phyloP scores from a whole-genome alignment of 305 asterid genomes.

The Solanum chacoense region DNA sequence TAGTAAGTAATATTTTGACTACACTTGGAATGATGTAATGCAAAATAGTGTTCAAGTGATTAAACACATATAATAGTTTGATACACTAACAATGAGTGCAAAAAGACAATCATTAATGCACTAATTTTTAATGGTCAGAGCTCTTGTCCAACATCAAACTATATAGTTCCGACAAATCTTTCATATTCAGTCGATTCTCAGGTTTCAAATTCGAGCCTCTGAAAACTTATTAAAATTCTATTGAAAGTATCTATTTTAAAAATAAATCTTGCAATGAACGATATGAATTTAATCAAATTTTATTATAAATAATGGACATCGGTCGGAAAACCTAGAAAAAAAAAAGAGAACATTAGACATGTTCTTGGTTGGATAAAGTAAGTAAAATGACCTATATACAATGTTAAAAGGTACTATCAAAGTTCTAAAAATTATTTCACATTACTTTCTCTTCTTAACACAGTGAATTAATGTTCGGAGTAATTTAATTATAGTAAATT shows the following conservation, averaged over 20 bases:
- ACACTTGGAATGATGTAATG: neutral
- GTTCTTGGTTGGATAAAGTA: neutral
- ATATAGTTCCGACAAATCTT: neutral
- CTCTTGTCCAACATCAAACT: neutral
- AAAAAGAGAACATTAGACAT: neutral
- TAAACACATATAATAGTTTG: neutral
- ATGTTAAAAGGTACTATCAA: neutral
- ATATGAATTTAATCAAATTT: neutral
- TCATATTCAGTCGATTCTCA: neutral
- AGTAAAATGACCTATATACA: neutral
- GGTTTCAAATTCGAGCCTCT: neutral
- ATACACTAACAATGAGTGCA: neutral
- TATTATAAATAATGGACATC: neutral
- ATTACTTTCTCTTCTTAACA: neutral
- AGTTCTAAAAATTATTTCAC: neutral
- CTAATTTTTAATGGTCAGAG: neutral
- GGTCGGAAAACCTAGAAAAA: neutral
- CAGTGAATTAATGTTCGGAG: neutral
- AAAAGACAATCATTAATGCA: neutral
- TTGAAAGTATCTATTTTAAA: accelerated
- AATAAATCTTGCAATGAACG: neutral
- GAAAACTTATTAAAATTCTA: neutral
- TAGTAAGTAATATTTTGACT: neutral
- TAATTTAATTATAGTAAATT: neutral
- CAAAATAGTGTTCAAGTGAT: neutral